These are phyloP conservation scores for Psilocybe tampanensis DNA, from an alignment of 768 basidiomycete species.

Conservation along the genomic window DNA sequence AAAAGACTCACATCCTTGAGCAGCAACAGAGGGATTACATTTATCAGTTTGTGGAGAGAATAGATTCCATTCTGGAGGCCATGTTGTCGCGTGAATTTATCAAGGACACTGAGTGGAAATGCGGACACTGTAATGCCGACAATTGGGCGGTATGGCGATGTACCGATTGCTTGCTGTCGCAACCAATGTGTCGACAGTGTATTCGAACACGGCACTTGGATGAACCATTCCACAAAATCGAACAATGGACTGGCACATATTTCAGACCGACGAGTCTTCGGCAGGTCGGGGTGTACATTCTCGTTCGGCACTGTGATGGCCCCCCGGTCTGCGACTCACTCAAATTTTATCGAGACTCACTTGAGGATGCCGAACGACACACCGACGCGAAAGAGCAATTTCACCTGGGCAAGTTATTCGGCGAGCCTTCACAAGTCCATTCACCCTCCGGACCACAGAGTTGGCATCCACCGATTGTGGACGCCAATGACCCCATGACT, in stretches of 20 bases:
- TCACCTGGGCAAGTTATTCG: neutral
- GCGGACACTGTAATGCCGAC: neutral
- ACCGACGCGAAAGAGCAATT: neutral
- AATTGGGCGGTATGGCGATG: slow-evolving; percentile 11
- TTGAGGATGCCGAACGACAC: neutral
- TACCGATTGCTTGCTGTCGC: neutral
- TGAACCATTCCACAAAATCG: slow-evolving; percentile 6
- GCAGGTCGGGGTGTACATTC: slow-evolving; percentile 5
- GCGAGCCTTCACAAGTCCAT: no score
- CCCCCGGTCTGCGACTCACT: neutral
- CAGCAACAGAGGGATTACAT: slow-evolving; percentile 1
- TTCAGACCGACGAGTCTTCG: slow-evolving; percentile 2
- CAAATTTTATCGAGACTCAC: neutral
- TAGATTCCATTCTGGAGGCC: neutral
- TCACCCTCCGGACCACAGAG: no score
- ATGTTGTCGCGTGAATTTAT: neutral
- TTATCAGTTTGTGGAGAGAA: neutral
- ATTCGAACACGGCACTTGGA: neutral
- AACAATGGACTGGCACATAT: slow-evolving; percentile 8
- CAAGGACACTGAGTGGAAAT: neutral
- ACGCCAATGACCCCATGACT: no score
- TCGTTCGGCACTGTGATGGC: neutral
- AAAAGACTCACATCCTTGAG: neutral
- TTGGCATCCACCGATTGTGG: no score
- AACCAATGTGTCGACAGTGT: neutral